These are phyloP conservation scores for Yamadazyma scolyti DNA, from an alignment of 805 yeast genomes.

Conservation along the genomic window DNA sequence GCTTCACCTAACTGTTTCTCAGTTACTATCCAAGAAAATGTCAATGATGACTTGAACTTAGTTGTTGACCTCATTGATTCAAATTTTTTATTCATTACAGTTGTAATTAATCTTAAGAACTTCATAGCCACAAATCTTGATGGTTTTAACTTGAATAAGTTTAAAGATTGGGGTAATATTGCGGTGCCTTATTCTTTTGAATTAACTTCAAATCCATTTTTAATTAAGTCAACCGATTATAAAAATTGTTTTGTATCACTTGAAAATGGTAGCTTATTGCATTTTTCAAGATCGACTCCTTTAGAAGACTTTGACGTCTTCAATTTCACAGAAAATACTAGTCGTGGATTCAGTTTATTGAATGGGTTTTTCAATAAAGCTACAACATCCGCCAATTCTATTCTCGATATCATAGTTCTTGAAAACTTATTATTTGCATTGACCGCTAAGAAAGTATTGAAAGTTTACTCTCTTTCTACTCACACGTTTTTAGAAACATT, in stretches of 20 bases:
- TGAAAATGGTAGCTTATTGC: constrained; percentile 74
- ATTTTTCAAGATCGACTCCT: constrained; percentile 41
- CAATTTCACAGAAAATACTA: constrained; percentile 50
- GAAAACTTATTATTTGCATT: constrained; percentile 44
- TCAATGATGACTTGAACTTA: constrained; percentile 17
- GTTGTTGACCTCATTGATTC: constrained; percentile 55
- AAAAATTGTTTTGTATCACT: constrained; percentile 54
- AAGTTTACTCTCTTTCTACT: constrained; percentile 55
- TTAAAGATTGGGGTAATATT: constrained; percentile 61
- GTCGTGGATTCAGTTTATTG: constrained; percentile 26
- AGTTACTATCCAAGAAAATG: constrained; percentile 7
- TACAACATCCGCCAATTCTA: constrained; percentile 26
- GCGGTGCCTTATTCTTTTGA: constrained; percentile 63
- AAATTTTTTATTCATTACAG: constrained; percentile 49
- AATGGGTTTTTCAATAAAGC: constrained; percentile 13
- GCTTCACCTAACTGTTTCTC: constrained; percentile 15
- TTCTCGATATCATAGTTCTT: constrained; percentile 37
- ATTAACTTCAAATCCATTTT: constrained; percentile 30
- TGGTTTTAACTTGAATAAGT: constrained; percentile 23
- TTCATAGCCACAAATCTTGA: constrained; percentile 30
- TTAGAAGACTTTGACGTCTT: constrained; percentile 37
- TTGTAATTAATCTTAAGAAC: constrained; percentile 39
- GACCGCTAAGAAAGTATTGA: constrained; percentile 50
- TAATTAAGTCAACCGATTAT: constrained; percentile 39
- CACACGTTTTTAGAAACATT: constrained; percentile 13